phyloP scores from a whole-genome alignment of 148 eudicot species.

The Heliamphora exappendiculata region DNA sequence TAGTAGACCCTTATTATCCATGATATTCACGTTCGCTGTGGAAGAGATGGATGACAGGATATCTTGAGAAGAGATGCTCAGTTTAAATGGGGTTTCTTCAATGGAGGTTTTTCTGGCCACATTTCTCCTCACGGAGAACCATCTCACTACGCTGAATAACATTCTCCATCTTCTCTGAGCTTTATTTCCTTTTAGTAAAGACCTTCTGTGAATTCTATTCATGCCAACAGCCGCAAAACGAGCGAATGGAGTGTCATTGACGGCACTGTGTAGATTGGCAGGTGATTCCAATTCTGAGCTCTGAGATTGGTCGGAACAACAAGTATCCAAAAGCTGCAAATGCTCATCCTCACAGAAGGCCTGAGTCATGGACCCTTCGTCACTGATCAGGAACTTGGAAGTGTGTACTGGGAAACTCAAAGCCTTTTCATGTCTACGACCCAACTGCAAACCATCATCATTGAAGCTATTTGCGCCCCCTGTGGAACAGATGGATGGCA shows the following conservation, averaged over 20 bases:
- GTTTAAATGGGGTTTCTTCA: not conserved
- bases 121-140: slow-evolving; percentile 16
- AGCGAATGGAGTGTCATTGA: slow-evolving; percentile 23
- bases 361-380: slow-evolving; percentile 29
- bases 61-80: not conserved
- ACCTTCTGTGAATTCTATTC: slow-evolving; percentile 6
- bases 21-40: not conserved
- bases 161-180: slow-evolving; percentile 18
- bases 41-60: not conserved
- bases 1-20: not conserved
- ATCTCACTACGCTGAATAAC: slow-evolving; percentile 13
- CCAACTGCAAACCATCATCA: not conserved
- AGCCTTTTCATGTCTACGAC: not conserved
- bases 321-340: slow-evolving; percentile 34
- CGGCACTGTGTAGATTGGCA: slow-evolving; percentile 25
- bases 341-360: slow-evolving; percentile 32
- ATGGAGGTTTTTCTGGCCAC: not conserved
- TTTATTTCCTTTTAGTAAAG: not conserved
- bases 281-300: slow-evolving; percentile 27
- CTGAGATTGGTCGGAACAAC: slow-evolving; percentile 31
- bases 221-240: slow-evolving; percentile 14
- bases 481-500: not conserved
- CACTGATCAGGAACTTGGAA: slow-evolving; percentile 23
- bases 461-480: not conserved
- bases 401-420: slow-evolving; percentile 7